Percentiles rank a stretch among this genome's conserved stretches.
Conservation (phyloP, 2,329 filamentous ascomycete species). For the Trichophyton schoenleinii region DNA sequence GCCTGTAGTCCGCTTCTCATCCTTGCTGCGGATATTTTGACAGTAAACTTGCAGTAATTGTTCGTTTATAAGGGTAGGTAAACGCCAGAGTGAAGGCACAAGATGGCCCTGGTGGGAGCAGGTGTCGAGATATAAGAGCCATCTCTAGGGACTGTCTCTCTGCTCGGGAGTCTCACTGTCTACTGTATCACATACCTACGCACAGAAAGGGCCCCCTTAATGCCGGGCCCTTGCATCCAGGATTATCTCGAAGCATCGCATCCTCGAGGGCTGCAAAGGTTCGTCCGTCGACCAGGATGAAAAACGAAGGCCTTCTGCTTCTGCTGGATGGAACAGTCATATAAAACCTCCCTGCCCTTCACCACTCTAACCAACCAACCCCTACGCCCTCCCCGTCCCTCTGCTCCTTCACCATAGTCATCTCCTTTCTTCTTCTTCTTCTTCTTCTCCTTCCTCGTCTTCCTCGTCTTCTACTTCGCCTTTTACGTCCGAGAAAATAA, state of each 20-base stretch:
- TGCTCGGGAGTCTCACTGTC: too few relatives aligned
- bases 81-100: background rate
- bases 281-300: background rate
- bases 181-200: too few relatives aligned
- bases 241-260: background rate
- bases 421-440: background rate
- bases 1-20: background rate
- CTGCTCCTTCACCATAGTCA: background rate
- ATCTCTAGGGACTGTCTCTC: too few relatives aligned
- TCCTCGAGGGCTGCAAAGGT: background rate
- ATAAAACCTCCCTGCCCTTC: background rate
- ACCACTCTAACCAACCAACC: background rate
- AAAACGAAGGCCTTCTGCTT: background rate
- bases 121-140: background rate
- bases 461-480: background rate
- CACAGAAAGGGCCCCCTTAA: too few relatives aligned
- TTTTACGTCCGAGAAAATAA: background rate
- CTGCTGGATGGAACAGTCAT: too few relatives aligned
- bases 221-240: too few relatives aligned
- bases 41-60: background rate
- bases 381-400: background rate
- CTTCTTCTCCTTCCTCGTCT: background rate
- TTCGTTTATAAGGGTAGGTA: too few relatives aligned
- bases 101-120: background rate
- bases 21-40: background rate